Base-by-base conservation (phyloP, 768 basidiomycete species). In the Phlegmacium glaucopus region DNA sequence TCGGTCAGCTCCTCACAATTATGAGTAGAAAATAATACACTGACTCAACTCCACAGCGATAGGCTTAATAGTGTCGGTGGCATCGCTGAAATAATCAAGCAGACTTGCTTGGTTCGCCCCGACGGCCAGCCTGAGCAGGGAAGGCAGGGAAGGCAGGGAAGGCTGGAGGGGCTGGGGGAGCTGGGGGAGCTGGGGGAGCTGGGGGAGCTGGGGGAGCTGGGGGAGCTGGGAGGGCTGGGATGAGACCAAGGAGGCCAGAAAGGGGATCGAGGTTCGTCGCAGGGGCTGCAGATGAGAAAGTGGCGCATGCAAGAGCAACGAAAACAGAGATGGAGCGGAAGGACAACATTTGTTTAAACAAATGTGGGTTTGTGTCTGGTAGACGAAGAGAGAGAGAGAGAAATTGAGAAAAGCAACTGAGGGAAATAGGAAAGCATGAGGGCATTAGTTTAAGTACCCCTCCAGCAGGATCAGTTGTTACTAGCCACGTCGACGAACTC, bases 331-430 rank as follows among this genome's bases (percentile, higher is more conserved):
- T 43, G 16, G 54, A 39, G 37, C 45, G 51, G 55, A 62, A 6
- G 32, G 32, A 58, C 44, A 48, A 55, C 63, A 65, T 55, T 39
- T 56, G 12, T 8, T 4, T 45, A 46, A 59, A 61, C 7, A 58
- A 61, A 22, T 53, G 59, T 54, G 29, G 34, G 26, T 38, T 34
- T 2, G 32, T 34, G 11, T 34, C 11, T 11, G 6, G 32, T 11
- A 4, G 32, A 34, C 25, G 39, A 12, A 12, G 37, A 17, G 36
- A 27, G 26, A 38, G 3, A 28, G 51, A 48, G 51, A 32, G 47
- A n/a, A 55, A 55, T 45, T 50, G 40, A 25, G 35, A 39, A 34
- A 39, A 40, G 27, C 37, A 13, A 35, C 42, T 48, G 36, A 13
- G 13, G 29, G n/a, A 34, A 17, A 35, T 10, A 18, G 10, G 17